Percentiles rank a stretch among this genome's conserved stretches.
These are phyloP conservation scores for Gossypium davidsonii DNA, from an alignment of 441 rosid genomes.

Conservation along the genomic window DNA sequence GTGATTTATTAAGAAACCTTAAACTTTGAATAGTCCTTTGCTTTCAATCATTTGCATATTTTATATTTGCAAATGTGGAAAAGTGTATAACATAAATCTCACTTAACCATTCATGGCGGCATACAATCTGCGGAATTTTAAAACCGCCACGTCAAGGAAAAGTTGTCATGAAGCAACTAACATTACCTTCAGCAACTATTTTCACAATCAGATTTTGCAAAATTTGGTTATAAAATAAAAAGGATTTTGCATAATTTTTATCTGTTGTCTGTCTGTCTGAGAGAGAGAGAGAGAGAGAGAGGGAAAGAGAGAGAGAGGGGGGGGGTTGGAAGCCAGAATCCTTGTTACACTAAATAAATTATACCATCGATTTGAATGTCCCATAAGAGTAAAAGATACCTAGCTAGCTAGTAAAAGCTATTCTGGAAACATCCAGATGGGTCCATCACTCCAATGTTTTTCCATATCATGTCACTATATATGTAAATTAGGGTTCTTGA, in stretches of 20 bases:
- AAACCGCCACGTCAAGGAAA: constrained; percentile 23
- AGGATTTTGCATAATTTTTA: neutral
- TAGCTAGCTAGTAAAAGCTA: neutral
- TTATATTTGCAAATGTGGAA: constrained; percentile 12
- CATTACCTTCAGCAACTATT: constrained; percentile 19
- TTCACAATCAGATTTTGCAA: neutral
- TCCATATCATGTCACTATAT: neutral
- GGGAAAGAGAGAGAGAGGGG: neutral
- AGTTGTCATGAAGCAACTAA: constrained; percentile 27
- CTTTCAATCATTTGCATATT: constrained; percentile 22
- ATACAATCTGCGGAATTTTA: constrained; percentile 50
- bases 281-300: neutral
- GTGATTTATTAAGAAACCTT: constrained; percentile 24
- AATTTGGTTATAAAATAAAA: neutral
- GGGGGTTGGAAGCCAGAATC: no score
- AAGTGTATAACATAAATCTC: constrained; percentile 15
- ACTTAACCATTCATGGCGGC: constrained; percentile 32
- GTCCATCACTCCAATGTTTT: neutral
- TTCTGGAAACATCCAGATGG: neutral
- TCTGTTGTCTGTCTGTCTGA: neutral
- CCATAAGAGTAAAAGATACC: neutral
- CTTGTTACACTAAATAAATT: no score
- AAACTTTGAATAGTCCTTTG: constrained; percentile 18
- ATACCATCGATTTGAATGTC: constrained; percentile 5
- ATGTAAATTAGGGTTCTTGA: constrained; percentile 10